Evolutionary conservation across 768 basidiomycete species (phyloP).

Genomic region (Rhodosporidiobolus odoratus): DNA sequence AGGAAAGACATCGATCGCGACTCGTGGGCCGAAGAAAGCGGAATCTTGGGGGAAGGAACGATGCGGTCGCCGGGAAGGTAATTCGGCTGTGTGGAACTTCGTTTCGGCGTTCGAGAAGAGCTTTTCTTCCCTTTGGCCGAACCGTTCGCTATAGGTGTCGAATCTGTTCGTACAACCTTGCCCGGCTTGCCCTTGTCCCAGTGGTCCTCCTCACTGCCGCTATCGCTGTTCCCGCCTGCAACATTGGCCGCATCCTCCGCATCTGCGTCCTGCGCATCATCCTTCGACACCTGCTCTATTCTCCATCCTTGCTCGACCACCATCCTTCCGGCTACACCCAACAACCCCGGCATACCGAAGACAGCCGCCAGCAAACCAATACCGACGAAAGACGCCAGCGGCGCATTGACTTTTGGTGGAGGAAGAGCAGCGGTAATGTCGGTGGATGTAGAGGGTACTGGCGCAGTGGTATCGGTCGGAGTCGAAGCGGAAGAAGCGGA

Average conservation of each 20-base stretch:
- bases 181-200: background rate
- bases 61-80: constrained; percentile 40
- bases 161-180: background rate
- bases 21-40: background rate
- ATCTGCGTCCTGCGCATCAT: constrained; percentile 38
- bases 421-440: background rate
- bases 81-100: constrained; percentile 20
- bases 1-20: constrained; percentile 4
- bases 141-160: background rate
- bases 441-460: constrained; percentile 48
- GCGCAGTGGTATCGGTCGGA: constrained; percentile 45
- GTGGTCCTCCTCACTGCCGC: constrained; percentile 35
- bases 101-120: background rate
- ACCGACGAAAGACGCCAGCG: constrained; percentile 71
- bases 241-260: constrained; percentile 36
- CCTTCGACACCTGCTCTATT: constrained; percentile 46
- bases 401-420: constrained; percentile 61
- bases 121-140: constrained; percentile 8
- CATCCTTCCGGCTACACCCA: constrained; percentile 69
- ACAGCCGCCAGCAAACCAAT: constrained; percentile 73
- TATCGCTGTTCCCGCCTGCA: constrained; percentile 15
- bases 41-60: constrained; percentile 1
- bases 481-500: constrained; percentile 56
- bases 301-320: constrained; percentile 81
- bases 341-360: constrained; percentile 69